These are phyloP conservation scores for Dioscorea alata DNA, from an alignment of 106 monocot genomes.

Conservation along the genomic window DNA sequence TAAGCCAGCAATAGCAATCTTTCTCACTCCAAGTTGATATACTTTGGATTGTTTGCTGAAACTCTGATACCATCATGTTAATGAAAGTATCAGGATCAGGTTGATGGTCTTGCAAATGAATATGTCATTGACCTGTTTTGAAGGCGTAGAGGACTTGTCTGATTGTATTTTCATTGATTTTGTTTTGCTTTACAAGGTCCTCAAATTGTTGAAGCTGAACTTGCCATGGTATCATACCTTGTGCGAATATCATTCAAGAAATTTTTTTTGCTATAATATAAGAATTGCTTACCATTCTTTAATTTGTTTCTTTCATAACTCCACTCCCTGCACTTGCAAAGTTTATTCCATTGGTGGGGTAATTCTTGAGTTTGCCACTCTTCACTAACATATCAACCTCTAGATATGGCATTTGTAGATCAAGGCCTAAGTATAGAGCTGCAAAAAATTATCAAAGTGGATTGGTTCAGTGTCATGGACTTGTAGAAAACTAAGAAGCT, in stretches of 20 bases:
- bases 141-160: conserved; percentile 5
- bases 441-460: not conserved
- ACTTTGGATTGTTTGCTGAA: not conserved
- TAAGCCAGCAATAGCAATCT: conserved; percentile 2
- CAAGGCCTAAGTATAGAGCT: conserved; percentile 6
- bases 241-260: not conserved
- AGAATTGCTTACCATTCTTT: not conserved
- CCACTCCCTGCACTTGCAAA: conserved; percentile 17
- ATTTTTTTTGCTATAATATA: not conserved
- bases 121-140: conserved; percentile 14
- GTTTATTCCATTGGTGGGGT: conserved; percentile 12
- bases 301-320: conserved; percentile 8
- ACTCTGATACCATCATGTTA: not conserved
- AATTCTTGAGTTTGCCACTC: conserved; percentile 4
- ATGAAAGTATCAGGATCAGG: conserved; percentile 6
- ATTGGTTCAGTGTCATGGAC: no score
- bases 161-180: conserved; percentile 10
- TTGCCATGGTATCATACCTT: conserved; percentile 7
- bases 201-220: conserved; percentile 5
- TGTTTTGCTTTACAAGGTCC: conserved; percentile 10
- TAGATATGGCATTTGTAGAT: conserved; percentile 15
- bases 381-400: conserved; percentile 11
- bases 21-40: conserved; percentile 1
- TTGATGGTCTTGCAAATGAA: not conserved
- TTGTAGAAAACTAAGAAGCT: not conserved